Percentiles rank a stretch among this genome's conserved stretches.
Evolutionary conservation across 768 basidiomycete genomes (phyloP).

Genomic region (Hirschioporus abietinus): DNA sequence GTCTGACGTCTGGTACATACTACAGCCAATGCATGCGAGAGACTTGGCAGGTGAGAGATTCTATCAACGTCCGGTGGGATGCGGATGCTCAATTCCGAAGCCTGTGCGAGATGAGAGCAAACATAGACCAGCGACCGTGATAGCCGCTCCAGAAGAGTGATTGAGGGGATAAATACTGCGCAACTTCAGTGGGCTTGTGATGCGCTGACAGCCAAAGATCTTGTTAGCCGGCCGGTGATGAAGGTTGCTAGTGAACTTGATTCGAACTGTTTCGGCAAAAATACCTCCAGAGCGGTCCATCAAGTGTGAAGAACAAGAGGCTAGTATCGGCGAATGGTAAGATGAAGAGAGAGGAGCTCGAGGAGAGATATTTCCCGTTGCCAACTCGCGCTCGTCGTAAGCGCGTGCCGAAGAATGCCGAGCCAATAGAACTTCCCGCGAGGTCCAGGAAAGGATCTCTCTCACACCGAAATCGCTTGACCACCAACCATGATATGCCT

Average conservation of each 20-base stretch:
- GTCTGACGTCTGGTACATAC: too few relatives aligned
- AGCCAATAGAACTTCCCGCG: background rate
- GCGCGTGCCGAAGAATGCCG: background rate
- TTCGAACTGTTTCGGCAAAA: constrained; percentile 7
- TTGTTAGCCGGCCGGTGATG: background rate
- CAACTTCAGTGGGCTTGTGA: background rate
- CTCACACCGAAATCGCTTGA: background rate
- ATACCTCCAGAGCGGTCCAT: background rate
- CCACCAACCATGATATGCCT: background rate
- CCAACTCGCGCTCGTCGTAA: background rate
- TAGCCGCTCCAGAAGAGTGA: background rate
- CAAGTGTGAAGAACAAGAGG: background rate
- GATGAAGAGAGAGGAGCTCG: background rate
- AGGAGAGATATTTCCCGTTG: background rate
- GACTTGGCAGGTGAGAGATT: background rate
- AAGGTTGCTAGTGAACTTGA: background rate
- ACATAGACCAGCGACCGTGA: background rate
- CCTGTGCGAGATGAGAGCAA: background rate
- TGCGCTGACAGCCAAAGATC: background rate
- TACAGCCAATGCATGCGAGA: background rate
- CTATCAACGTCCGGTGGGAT: background rate
- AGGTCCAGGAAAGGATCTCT: background rate
- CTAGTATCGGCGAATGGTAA: background rate
- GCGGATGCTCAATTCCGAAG: background rate
- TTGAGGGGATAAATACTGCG: background rate